phyloP scores from a whole-genome alignment of 441 rosid genomes.

The Gossypium davidsonii region DNA sequence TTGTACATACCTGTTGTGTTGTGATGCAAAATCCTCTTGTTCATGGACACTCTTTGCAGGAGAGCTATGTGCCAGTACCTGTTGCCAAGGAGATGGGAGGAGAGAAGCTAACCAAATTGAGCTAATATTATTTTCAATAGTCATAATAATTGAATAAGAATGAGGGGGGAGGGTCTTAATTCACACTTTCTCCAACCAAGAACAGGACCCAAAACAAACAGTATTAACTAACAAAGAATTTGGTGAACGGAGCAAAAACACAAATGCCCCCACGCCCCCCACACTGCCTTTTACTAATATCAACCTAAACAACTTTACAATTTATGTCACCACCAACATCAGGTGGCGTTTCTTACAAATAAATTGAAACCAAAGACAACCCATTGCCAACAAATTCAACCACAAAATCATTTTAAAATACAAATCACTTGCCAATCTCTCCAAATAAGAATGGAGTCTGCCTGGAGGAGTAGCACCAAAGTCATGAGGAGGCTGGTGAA shows the following conservation, averaged over 20 bases:
- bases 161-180: conserved; percentile 3
- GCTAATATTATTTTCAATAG: conserved; percentile 8
- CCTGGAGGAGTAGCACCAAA: conserved; percentile 7
- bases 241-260: conserved; percentile 34
- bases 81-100: not conserved
- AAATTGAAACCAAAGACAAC: conserved; percentile 34
- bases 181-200: conserved; percentile 10
- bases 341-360: conserved; percentile 35
- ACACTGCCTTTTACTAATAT: conserved; percentile 29
- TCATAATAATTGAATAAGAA: conserved; percentile 12
- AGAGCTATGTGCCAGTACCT: not conserved
- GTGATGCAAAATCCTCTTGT: not conserved
- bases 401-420: conserved; percentile 25
- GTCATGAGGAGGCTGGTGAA: conserved; percentile 11
- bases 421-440: conserved; percentile 24
- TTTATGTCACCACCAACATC: conserved; percentile 42
- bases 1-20: conserved; percentile 39
- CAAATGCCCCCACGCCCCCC: conserved; percentile 31
- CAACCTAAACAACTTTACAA: conserved; percentile 49
- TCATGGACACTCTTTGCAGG: not conserved
- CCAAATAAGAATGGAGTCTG: not conserved
- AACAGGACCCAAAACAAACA: conserved; percentile 13
- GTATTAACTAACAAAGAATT: conserved; percentile 28
- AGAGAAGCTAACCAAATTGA: conserved; percentile 8
- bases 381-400: conserved; percentile 32